Evolutionary conservation across 257 asterid genomes (phyloP).

Genomic region (Leptodermis oblonga): DNA sequence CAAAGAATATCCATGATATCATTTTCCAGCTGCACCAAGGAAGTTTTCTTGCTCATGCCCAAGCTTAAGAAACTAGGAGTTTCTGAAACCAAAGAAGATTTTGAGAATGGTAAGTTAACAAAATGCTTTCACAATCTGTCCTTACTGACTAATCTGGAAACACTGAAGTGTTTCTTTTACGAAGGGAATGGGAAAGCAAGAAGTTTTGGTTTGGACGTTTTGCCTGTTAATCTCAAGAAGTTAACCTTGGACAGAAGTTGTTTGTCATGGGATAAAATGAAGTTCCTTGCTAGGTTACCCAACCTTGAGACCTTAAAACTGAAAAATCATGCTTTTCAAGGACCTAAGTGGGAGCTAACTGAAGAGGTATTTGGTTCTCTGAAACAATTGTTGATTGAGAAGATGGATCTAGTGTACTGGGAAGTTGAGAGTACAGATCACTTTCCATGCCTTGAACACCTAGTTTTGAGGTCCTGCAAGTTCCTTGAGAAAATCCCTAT

Average conservation of each 20-base stretch:
- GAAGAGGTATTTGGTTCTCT: slow-evolving; percentile 8
- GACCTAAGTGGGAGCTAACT: not conserved
- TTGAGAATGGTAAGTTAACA: not conserved
- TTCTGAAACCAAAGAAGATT: slow-evolving; percentile 19
- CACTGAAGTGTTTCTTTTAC: not conserved
- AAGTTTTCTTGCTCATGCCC: slow-evolving; percentile 20
- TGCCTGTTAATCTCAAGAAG: not conserved
- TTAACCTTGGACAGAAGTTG: slow-evolving; percentile 4
- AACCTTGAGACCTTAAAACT: slow-evolving; percentile 9
- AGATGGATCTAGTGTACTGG: slow-evolving; percentile 1
- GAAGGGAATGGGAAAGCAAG: not conserved
- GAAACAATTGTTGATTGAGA: not conserved
- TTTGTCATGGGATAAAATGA: slow-evolving; percentile 14
- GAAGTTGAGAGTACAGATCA: not conserved
- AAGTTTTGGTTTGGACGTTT: not conserved
- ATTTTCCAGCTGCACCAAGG: slow-evolving; percentile 21
- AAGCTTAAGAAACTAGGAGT: slow-evolving; percentile 32
- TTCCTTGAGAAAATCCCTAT: not conserved
- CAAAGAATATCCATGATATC: slow-evolving; percentile 14
- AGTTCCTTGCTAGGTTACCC: slow-evolving; percentile 4
- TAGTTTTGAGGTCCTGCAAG: not conserved
- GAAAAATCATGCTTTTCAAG: slow-evolving; percentile 12
- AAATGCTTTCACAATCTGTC: not conserved
- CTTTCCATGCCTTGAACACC: not conserved
- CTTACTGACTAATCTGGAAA: not conserved